Percentiles rank a stretch among this genome's conserved stretches.
Evolutionary conservation across 306 rosid species (phyloP).

Genomic region (Quercus rubra): DNA sequence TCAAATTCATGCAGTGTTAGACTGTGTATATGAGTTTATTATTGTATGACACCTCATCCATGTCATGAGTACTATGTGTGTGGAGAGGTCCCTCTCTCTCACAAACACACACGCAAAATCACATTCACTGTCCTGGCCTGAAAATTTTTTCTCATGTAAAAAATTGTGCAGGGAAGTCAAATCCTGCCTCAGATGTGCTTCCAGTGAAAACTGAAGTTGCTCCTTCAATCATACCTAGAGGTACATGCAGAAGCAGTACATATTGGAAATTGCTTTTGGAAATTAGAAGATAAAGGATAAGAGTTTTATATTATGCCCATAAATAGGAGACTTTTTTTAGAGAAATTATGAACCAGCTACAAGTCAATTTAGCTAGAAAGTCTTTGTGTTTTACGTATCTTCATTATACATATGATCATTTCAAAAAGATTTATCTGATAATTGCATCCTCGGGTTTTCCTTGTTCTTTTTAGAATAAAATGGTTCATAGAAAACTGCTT

Average conservation of each 20-base stretch:
- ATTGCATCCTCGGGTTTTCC: background rate
- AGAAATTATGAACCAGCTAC: background rate
- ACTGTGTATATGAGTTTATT: background rate
- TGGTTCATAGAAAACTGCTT: background rate
- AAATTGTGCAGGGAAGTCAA: slow-evolving; percentile 25
- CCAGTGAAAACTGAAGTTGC: slow-evolving; percentile 16
- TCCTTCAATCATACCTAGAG: slow-evolving; percentile 6
- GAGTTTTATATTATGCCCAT: background rate
- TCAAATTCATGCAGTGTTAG: too few relatives aligned
- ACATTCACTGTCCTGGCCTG: background rate
- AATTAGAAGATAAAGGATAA: background rate
- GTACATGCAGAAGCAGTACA: slow-evolving; percentile 6
- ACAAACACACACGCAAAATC: background rate
- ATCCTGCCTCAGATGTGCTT: slow-evolving; percentile 4
- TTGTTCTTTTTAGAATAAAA: background rate
- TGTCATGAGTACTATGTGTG: background rate
- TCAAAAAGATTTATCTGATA: background rate
- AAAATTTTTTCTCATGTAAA: background rate
- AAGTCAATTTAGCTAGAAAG: background rate
- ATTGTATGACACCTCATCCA: too few relatives aligned
- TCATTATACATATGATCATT: background rate
- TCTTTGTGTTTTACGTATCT: background rate
- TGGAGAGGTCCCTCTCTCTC: background rate
- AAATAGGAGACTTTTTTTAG: background rate
- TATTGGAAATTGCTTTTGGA: background rate